Percentiles rank a stretch among this genome's conserved stretches.
phyloP scores from a whole-genome alignment of 305 asterid species.

The Coffea humblotiana region DNA sequence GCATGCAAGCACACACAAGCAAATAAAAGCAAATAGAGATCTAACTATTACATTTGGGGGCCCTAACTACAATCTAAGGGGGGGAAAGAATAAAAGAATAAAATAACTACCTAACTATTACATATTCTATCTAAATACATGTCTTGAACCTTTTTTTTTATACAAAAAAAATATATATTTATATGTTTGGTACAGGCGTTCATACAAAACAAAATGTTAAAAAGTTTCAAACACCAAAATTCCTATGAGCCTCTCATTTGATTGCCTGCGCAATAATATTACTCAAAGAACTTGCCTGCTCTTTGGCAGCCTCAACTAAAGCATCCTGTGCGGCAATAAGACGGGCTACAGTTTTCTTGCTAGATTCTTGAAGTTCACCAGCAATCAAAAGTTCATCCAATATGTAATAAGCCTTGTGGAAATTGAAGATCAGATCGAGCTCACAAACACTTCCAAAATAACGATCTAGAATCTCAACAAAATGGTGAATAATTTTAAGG shows the following conservation, averaged over 20 bases:
- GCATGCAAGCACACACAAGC: no score
- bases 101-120: no score
- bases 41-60: no score
- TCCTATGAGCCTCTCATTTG: constrained; percentile 43
- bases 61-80: no score
- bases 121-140: no score
- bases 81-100: no score
- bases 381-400: constrained; percentile 94
- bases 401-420: constrained; percentile 94
- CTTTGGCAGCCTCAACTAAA: constrained; percentile 96
- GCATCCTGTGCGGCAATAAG: constrained; percentile 98
- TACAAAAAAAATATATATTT: no score
- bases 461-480: constrained; percentile 91
- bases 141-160: no score
- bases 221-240: not conserved
- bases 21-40: no score
- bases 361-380: constrained; percentile 97
- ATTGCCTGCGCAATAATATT: constrained; percentile 95
- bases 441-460: constrained; percentile 98
- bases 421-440: constrained; percentile 88
- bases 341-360: constrained; percentile 96
- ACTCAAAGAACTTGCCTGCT: constrained; percentile 89
- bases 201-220: no score
- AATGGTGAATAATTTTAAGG: constrained; percentile 91
- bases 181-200: no score